Conservation (phyloP, 257 asterid species). For the Solanum appendiculatum region DNA sequence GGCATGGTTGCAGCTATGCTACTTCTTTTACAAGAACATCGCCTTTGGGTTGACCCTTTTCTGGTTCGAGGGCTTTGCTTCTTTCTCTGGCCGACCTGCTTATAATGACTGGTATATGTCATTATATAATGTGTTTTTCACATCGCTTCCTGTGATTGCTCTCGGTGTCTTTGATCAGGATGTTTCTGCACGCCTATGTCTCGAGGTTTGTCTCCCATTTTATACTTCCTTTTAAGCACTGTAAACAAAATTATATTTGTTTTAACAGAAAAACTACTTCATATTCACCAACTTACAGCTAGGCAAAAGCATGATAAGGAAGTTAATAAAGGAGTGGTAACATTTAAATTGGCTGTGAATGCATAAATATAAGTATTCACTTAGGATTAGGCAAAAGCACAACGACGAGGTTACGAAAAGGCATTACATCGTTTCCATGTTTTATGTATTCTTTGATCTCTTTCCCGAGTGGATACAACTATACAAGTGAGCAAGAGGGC, state of each 20-base stretch:
- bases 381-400: neutral
- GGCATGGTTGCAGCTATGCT: conserved; percentile 64
- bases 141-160: conserved; percentile 93
- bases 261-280: neutral
- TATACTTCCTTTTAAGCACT: neutral
- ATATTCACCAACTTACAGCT: neutral
- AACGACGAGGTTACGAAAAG: neutral
- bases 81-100: conserved; percentile 95
- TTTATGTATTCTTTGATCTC: neutral
- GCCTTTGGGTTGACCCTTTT: conserved; percentile 91
- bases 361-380: neutral
- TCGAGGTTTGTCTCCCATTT: conserved; percentile 39
- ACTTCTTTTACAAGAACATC: conserved; percentile 94
- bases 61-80: conserved; percentile 86
- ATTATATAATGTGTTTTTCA: conserved; percentile 83
- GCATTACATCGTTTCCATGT: neutral
- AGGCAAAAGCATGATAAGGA: neutral
- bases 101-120: conserved; percentile 95
- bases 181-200: conserved; percentile 71
- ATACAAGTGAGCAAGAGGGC: neutral
- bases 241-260: neutral
- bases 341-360: neutral
- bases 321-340: neutral
- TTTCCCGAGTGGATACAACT: neutral
- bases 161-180: conserved; percentile 96